Evolutionary conservation across 2,329 filamentous ascomycete genomes (phyloP).

Genomic region (Arthrobotrys sphaeroides): DNA sequence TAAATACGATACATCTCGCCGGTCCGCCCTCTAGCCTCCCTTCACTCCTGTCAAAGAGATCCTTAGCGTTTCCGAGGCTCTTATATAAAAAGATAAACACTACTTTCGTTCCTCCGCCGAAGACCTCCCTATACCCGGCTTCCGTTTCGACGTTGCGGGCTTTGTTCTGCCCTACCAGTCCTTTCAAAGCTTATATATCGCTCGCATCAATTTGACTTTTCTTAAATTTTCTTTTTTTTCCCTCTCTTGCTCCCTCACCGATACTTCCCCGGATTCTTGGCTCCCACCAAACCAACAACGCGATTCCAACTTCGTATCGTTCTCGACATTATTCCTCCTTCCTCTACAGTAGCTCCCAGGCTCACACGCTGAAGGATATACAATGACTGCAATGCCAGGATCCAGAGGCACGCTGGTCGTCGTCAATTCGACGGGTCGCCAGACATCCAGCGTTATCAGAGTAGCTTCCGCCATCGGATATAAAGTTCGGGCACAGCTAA

Average conservation of each 20-base stretch:
- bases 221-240: constrained; percentile 12
- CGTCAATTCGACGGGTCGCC: constrained; percentile 94
- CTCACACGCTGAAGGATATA: neutral
- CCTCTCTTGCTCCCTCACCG: constrained; percentile 3
- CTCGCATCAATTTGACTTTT: constrained; percentile 6
- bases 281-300: constrained; percentile 50
- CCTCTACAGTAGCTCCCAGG: neutral
- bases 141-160: constrained; percentile 2
- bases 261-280: constrained; percentile 50
- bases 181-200: constrained; percentile 36
- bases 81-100: constrained; percentile 8
- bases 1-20: constrained; percentile 47
- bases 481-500: constrained; percentile 88
- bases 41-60: constrained; percentile 4
- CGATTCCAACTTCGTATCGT: constrained; percentile 30
- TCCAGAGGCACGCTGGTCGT: constrained; percentile 75
- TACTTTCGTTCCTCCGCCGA: neutral
- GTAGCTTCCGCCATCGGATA: constrained; percentile 94
- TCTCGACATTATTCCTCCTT: constrained; percentile 2
- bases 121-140: neutral
- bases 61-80: constrained; percentile 35
- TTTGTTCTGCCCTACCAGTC: neutral
- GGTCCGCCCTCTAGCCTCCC: constrained; percentile 9
- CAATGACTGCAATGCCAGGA: constrained; percentile 43
- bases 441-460: constrained; percentile 93